Evolutionary conservation across 768 basidiomycete genomes (phyloP), one percentile per base, ranked within the genome.

Genomic region (Podaxis sp.): DNA sequence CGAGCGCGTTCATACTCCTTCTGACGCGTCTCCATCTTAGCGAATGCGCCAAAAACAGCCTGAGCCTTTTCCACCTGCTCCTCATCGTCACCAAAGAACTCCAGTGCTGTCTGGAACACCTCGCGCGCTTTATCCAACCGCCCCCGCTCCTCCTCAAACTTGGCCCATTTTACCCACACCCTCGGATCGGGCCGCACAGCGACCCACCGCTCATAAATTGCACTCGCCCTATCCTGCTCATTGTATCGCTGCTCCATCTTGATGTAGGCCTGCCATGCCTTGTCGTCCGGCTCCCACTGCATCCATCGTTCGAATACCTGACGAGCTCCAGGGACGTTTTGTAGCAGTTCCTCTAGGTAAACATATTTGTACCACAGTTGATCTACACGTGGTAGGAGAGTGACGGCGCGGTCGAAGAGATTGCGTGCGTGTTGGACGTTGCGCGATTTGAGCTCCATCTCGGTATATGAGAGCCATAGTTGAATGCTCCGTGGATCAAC

Each of bases 311-410:
- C 97, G 65, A 99, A 99, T 60, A 99, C 94, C 72, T 99, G 96
- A 8, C 97, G 88, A 1, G 96, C 95, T 42, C 97, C 97, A 1
- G 96, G 87, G 36, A 99, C 89, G 71, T 99, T 99, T 69, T 96
- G 91, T 12, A 99, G 84, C 2, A 99, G 84, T 73, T 99, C 97
- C 72, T 99, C 97, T 59, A 99, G 86, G 75, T 97, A 98, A 63
- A 99, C 96, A 61, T 98, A 99, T 75, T 98, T 98, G 85, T 99
- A 99, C 97, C 97, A 99, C 6, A 99, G 83, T 71, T 96, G 92
- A 74, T 99, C 96, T 54, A 99, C 88, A 51, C 97, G 89, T 9
- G 97, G 97, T 26, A 99, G 87, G 1, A 99, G 83, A 4, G 96
- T 99, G 65, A 99, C 95, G 2, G 95, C 95, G 67, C 97, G 87